Conservation (phyloP, 306 rosid species). For the Quercus wislizeni region DNA sequence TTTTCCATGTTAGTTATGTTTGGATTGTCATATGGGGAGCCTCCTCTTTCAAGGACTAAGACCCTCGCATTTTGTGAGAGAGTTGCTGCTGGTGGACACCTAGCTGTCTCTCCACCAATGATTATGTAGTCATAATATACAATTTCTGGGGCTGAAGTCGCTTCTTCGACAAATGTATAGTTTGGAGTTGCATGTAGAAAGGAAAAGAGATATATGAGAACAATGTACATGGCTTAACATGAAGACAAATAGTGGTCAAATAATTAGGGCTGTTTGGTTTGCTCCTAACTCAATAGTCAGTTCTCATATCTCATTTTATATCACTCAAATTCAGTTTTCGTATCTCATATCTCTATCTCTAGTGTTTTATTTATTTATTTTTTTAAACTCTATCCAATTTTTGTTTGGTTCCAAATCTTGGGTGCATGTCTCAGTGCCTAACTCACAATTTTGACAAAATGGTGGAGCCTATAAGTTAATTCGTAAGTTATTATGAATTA, state of each 20-base stretch:
- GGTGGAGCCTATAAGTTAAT: no score
- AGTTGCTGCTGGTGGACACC: conserved; percentile 88
- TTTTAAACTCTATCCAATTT: no score
- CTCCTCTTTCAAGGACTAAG: conserved; percentile 69
- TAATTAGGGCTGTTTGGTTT: no score
- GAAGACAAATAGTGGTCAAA: not conserved
- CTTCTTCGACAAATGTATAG: conserved; percentile 48
- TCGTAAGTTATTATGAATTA: no score
- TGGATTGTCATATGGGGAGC: conserved; percentile 41
- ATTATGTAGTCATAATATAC: conserved; percentile 53
- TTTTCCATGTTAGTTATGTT: conserved; percentile 30
- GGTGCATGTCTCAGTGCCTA: no score
- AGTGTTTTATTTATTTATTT: no score
- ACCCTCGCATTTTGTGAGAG: conserved; percentile 57
- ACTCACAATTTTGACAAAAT: no score
- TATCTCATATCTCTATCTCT: no score
- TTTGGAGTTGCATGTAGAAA: conserved; percentile 31
- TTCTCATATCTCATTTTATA: no score
- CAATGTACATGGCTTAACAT: not conserved
- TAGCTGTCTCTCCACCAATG: conserved; percentile 72
- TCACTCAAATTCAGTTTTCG: no score
- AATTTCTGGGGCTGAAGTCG: conserved; percentile 46
- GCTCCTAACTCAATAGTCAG: no score
- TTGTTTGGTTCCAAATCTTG: no score
- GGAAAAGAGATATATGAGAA: not conserved